A percentile compares a stretch with the other conserved stretches of the same genome.
phyloP scores from a whole-genome alignment of 306 rosid species.

The Fagus crenata region DNA sequence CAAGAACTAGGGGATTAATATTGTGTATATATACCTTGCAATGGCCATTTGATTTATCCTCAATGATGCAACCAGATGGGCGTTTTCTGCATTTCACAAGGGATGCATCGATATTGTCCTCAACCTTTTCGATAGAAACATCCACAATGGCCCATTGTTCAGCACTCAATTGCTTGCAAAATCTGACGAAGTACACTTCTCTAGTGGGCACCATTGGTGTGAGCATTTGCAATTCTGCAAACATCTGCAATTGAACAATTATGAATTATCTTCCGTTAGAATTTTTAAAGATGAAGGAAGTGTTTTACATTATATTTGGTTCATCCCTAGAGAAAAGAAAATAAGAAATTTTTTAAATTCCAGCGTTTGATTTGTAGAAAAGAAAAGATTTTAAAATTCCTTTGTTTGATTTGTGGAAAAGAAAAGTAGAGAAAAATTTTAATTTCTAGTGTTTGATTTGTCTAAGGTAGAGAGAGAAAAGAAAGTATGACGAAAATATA shows the following conservation, averaged over 20 bases:
- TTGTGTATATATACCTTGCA: slow-evolving; percentile 64
- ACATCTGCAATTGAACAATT: slow-evolving; percentile 59
- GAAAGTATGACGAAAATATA: too few species aligned
- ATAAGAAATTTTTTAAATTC: too few species aligned
- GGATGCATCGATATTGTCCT: slow-evolving; percentile 78
- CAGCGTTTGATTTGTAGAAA: too few species aligned
- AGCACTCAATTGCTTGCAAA: slow-evolving; percentile 71
- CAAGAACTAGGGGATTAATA: too few species aligned
- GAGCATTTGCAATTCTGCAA: slow-evolving; percentile 92
- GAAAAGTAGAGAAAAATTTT: too few species aligned
- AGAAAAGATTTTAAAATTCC: too few species aligned
- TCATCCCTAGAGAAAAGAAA: too few species aligned
- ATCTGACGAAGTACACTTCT: slow-evolving; percentile 85
- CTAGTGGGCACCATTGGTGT: slow-evolving; percentile 92
- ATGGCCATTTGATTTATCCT: slow-evolving; percentile 90
- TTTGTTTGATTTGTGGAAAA: too few species aligned
- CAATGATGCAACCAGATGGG: slow-evolving; percentile 94
- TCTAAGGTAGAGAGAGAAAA: too few species aligned
- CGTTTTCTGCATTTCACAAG: slow-evolving; percentile 86
- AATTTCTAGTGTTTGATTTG: too few species aligned
- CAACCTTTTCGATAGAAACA: slow-evolving; percentile 85
- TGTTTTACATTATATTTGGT: neutral
- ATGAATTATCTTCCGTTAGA: neutral
- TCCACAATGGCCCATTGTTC: slow-evolving; percentile 94
- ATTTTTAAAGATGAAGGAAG: neutral